phyloP scores from a whole-genome alignment of 306 rosid species.

The Argentina anserina region DNA sequence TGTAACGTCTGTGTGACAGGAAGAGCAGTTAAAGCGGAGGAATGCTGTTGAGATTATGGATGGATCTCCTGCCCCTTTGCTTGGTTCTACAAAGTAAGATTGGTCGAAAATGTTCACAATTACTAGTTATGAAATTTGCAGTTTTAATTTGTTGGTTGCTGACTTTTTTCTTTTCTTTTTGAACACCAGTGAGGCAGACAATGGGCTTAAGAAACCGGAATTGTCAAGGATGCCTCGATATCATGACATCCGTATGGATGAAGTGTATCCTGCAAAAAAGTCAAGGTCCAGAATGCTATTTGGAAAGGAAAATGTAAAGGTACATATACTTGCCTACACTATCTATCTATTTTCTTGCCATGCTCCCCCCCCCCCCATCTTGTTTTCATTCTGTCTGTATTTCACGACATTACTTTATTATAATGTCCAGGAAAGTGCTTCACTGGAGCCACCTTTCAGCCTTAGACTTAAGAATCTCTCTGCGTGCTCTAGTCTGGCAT shows the following conservation, averaged over 20 bases:
- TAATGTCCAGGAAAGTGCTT: constrained; percentile 50
- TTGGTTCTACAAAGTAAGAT: constrained; percentile 33
- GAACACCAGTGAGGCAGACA: constrained; percentile 33
- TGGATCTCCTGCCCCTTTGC: constrained; percentile 35
- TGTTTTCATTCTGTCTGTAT: constrained; percentile 13
- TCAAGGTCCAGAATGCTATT: constrained; percentile 38
- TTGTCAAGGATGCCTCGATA: constrained; percentile 49
- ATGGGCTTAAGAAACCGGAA: constrained; percentile 43
- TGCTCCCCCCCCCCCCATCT: not conserved
- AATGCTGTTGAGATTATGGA: constrained; percentile 30
- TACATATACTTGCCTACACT: constrained; percentile 1
- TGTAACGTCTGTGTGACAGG: constrained; percentile 29
- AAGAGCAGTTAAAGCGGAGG: constrained; percentile 47
- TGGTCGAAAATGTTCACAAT: not conserved
- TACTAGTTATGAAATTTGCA: not conserved
- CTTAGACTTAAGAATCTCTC: constrained; percentile 44
- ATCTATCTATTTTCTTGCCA: not conserved
- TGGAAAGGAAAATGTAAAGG: constrained; percentile 83
- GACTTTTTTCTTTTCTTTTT: constrained; percentile 24
- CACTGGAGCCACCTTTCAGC: constrained; percentile 43
- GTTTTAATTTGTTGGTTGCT: constrained; percentile 9
- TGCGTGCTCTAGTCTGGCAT: constrained; percentile 35
- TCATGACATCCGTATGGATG: constrained; percentile 63
- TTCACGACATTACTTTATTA: constrained; percentile 19
- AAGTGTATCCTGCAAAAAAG: constrained; percentile 59